Base-by-base conservation (phyloP, 1,139 yeast genomes). In the Nakaseomyces nivariensis region DNA sequence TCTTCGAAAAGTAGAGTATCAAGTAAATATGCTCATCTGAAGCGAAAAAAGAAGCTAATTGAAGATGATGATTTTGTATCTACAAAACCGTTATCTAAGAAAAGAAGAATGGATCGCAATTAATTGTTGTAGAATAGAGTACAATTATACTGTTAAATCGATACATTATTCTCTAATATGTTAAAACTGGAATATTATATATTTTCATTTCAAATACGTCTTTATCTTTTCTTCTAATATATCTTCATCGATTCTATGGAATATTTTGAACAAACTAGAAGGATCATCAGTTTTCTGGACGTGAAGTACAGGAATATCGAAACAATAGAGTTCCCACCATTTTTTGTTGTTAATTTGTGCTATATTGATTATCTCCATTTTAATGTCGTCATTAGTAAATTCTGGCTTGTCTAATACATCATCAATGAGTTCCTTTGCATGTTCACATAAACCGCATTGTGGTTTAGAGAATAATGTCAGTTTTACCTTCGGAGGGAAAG, bases 281-380 rank as follows among this genome's bases (percentile, higher is more conserved):
- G 72, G 73, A 4, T 57, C 56, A 5, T 67, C 72, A 3, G 69
- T 69, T 52, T 79, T 66, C 56, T 81, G 83, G 17, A 87, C 72
- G 62, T 89, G 96, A 40, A 88, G 67, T 0, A 90, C 97, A 0
- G 97, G 97, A 1, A 89, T 90, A 62, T 90, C 97, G 66, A 81
- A 88, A 56, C 95, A 85, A 60, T 89, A 90, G 54, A 74, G 73
- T 54, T 87, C 94, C 73, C 81, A 85, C 89, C 94, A 87, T 48
- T 76, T 71, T 49, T 77, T 70, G 65, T 89, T 83, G 48, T 76
- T 78, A 0, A 85, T 82, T 45, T 75, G 72, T 64, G 81, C 78
- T 42, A 90, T 89, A 63, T 90, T 94, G 6, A 86, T 71, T 27
- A 74, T 72, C 10, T 69, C 64, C 51, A 79, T 64, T 9, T 71